Evolutionary conservation across 192 early-diverging fungal genomes (phyloP).

Genomic region (Tieghemiomyces parasiticus): DNA sequence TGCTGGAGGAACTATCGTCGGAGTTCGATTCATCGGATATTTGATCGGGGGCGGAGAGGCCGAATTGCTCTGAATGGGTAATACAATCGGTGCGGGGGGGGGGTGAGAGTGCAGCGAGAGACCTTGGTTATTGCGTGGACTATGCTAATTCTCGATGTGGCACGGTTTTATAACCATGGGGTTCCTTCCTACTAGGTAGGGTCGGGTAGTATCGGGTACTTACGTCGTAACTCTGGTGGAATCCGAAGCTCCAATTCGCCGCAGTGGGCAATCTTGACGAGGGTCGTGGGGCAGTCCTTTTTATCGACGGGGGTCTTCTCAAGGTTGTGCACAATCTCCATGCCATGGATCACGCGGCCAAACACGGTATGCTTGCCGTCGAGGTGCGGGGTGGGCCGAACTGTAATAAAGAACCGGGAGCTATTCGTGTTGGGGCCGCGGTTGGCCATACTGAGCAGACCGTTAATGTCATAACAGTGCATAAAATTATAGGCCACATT

Average conservation of each 20-base stretch:
- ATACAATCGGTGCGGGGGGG: neutral
- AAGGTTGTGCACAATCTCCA: slow-evolving; percentile 56
- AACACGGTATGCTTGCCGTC: slow-evolving; percentile 53
- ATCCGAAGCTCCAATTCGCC: slow-evolving; percentile 66
- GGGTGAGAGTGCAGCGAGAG: neutral
- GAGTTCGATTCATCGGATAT: neutral
- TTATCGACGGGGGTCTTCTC: slow-evolving; percentile 67
- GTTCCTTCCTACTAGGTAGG: neutral
- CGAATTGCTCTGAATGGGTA: neutral
- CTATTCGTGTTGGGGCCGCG: slow-evolving; percentile 72
- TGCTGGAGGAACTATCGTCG: neutral
- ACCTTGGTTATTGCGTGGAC: too few species aligned
- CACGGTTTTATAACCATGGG: neutral
- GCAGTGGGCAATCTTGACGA: slow-evolving; percentile 66
- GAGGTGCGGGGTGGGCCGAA: slow-evolving; percentile 51
- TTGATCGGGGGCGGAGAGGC: neutral
- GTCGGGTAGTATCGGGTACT: slow-evolving; percentile 2
- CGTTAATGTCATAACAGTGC: slow-evolving; percentile 57
- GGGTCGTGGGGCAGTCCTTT: slow-evolving; percentile 61
- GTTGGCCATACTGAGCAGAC: slow-evolving; percentile 85
- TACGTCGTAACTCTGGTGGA: slow-evolving; percentile 24
- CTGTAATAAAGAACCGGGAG: slow-evolving; percentile 87
- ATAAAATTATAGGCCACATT: slow-evolving; percentile 82
- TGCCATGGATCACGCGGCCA: slow-evolving; percentile 36
- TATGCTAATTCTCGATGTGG: neutral